Conservation (phyloP, 129 eudicot genomes). For the Flaveria brownii region DNA sequence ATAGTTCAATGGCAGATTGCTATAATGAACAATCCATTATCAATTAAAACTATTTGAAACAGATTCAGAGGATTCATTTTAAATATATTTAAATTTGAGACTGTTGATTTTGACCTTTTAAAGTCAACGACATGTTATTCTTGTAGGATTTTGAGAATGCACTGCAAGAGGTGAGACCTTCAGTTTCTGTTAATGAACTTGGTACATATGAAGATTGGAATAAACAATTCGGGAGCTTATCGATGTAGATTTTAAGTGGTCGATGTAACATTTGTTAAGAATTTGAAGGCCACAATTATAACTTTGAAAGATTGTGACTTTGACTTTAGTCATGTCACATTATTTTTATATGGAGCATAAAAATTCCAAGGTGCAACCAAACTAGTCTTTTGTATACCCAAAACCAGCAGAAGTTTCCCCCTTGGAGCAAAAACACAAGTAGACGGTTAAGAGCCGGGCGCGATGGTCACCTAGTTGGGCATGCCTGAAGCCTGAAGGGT, state of each 20-base stretch:
- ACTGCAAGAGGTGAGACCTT: constrained; percentile 84
- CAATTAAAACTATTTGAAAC: too few species aligned
- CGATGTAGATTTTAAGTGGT: constrained; percentile 28
- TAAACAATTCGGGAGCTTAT: constrained; percentile 80
- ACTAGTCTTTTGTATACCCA: too few species aligned
- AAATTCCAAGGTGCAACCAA: too few species aligned
- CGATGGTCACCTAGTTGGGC: too few species aligned
- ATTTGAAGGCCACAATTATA: too few species aligned
- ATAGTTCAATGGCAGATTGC: neutral
- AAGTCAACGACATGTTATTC: neutral
- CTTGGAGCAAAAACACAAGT: too few species aligned
- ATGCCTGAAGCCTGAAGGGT: neutral
- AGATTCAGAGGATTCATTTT: too few species aligned
- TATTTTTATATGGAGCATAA: too few species aligned
- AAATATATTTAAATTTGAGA: neutral
- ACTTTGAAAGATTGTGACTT: too few species aligned
- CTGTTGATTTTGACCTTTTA: neutral
- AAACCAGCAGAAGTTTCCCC: too few species aligned
- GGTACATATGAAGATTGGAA: constrained; percentile 81
- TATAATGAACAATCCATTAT: neutral
- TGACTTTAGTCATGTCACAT: too few species aligned
- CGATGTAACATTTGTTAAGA: neutral
- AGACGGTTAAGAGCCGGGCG: too few species aligned
- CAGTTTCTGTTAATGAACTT: constrained; percentile 76
- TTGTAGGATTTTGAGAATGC: constrained; percentile 43